phyloP scores from a whole-genome alignment of 2,329 filamentous ascomycete genomes.

The Claviceps sorghi region DNA sequence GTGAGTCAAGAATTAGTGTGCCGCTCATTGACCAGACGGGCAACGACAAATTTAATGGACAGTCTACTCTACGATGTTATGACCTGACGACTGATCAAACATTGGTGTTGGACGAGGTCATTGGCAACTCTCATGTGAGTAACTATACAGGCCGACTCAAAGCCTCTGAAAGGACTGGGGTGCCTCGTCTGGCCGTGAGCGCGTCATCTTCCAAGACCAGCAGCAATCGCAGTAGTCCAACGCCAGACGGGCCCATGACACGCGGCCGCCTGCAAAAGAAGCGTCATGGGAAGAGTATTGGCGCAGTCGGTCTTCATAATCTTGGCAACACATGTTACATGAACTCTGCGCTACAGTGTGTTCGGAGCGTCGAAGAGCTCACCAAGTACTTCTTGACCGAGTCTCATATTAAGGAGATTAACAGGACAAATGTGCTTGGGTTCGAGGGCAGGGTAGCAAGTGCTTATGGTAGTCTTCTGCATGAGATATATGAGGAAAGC shows the following conservation, averaged over 20 bases:
- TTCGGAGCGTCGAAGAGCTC: conserved; percentile 84
- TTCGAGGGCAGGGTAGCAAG: conserved; percentile 78
- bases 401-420: conserved; percentile 67
- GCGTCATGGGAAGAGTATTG: conserved; percentile 54
- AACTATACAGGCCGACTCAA: conserved; percentile 25
- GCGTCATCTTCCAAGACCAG: conserved; percentile 15
- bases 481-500: conserved; percentile 61
- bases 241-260: conserved; percentile 45
- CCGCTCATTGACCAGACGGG: conserved; percentile 47
- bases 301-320: conserved; percentile 74
- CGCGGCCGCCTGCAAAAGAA: conserved; percentile 58
- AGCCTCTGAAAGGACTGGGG: conserved; percentile 22
- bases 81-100: conserved; percentile 59
- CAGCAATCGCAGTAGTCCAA: conserved; percentile 57
- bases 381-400: conserved; percentile 77
- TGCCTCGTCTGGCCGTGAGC: conserved; percentile 15
- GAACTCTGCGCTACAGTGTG: conserved; percentile 93
- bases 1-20: conserved; percentile 13
- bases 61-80: conserved; percentile 46
- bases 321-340: conserved; percentile 98
- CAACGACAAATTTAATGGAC: conserved; percentile 66
- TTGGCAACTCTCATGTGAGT: conserved; percentile 45
- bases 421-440: conserved; percentile 69
- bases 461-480: conserved; percentile 62
- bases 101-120: conserved; percentile 71